A percentile compares a stretch with the other conserved stretches of the same genome.
Conservation (phyloP, 2,329 filamentous ascomycete genomes). For the Cephalotrichum gorgonifer region DNA sequence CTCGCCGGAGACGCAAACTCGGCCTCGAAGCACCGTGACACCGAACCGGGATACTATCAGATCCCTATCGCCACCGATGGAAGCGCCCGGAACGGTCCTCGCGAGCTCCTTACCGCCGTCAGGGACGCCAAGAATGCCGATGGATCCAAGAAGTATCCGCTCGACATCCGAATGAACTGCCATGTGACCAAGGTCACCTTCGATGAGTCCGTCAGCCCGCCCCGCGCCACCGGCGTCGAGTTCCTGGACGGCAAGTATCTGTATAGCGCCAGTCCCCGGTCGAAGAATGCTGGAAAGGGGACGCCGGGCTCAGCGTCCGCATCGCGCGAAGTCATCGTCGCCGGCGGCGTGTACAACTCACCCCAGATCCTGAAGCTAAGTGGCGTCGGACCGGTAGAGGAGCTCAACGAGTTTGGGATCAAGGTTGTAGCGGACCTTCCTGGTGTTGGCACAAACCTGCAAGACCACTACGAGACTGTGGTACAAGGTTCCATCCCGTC, state of each 20-base stretch:
- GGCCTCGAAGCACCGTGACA: constrained; percentile 31
- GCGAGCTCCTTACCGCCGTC: constrained; percentile 8
- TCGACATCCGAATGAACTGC: constrained; percentile 5
- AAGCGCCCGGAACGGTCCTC: constrained; percentile 11
- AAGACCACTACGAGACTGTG: constrained; percentile 20
- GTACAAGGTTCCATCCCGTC: constrained; percentile 21
- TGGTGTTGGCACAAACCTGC: constrained; percentile 17
- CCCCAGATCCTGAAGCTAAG: constrained; percentile 39
- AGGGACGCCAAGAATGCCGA: constrained; percentile 7
- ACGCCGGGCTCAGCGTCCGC: constrained; percentile 8
- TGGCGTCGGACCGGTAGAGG: constrained; percentile 29
- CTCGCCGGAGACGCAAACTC: constrained; percentile 41
- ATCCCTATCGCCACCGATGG: constrained; percentile 34
- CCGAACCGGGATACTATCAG: constrained; percentile 26
- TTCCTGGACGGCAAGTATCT: constrained; percentile 7
- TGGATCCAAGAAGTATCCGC: constrained; percentile 7
- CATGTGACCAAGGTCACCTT: constrained; percentile 9
- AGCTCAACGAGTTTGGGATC: constrained; percentile 25
- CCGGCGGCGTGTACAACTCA: constrained; percentile 13
- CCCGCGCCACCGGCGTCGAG: constrained; percentile 26
- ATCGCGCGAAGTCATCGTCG: constrained; percentile 12
- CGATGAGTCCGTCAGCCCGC: constrained; percentile 8
- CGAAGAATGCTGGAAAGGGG: constrained; percentile 3
- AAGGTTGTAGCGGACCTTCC: constrained; percentile 39
- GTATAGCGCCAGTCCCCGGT: constrained; percentile 7